Base-by-base conservation (phyloP, 257 asterid genomes). In the Osmanthus fragrans region DNA sequence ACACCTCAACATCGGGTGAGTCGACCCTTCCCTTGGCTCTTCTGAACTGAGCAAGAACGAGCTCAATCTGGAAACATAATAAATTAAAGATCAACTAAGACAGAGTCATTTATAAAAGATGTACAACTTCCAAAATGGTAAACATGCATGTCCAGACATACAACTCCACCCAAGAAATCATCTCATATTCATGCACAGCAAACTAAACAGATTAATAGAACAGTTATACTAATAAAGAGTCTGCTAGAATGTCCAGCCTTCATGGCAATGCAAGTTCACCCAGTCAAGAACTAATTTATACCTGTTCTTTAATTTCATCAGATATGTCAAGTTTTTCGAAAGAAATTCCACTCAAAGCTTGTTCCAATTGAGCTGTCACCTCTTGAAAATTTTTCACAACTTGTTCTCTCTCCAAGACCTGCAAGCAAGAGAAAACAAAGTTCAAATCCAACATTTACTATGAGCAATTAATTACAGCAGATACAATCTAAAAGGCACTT, bases 261-360 rank as follows among this genome's bases (percentile, higher is more conserved):
- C 39, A 21, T 21, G 36, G 72, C 27, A 32, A 29, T 36, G 68
- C 40, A 47, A 51, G 54, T 69, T 18, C 54, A 79, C 75, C 60
- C 71, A 54, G 70, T 19, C 65, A 73, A 74, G 69, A 69, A 69
- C 11, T 37, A 49, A 39, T 11, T 30, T 81, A 80, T 70, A 96
- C 99, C 90, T 93, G 99, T 78, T 96, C 99, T 82, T 96, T 92
- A 56, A 96, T 97, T 89, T 96, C 98, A 86, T 93, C 97, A 23
- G 98, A 89, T 73, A 96, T 89, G 85, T 93, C 98, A 37, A 96
- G 98, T 69, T 87, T 86, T 78, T 93, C 97, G 64, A 82, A 89
- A 70, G 96, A 86, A 89, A 91, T 86, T 81, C 89, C 89, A 84
- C 88, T 85, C 65, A 96, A 91, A 79, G 98, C 92, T 72, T 89